These are phyloP conservation scores for Kwoniella europaea DNA, from an alignment of 768 basidiomycete genomes.

Conservation along the genomic window DNA sequence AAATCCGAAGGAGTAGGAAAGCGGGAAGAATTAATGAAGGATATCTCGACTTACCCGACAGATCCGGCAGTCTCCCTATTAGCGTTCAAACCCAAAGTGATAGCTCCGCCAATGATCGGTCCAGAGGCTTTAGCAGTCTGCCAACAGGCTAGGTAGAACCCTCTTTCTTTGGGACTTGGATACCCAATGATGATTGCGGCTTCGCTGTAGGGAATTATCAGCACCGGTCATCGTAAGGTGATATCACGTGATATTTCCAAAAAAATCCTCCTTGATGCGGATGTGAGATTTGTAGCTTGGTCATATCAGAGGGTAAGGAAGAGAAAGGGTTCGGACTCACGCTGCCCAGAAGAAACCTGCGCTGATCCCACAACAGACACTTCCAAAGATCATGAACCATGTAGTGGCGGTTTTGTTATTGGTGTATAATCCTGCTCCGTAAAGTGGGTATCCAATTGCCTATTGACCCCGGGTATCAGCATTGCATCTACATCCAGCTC, in stretches of 20 bases:
- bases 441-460: constrained; percentile 44
- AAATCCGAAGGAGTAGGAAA: not conserved
- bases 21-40: not conserved
- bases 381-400: constrained; percentile 52
- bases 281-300: not conserved
- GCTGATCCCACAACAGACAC: constrained; percentile 42
- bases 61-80: constrained; percentile 36
- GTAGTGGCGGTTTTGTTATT: constrained; percentile 40
- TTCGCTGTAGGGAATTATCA: constrained; percentile 24
- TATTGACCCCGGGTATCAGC: not conserved
- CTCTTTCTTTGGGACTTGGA: constrained; percentile 43
- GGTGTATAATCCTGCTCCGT: constrained; percentile 49
- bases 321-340: constrained; percentile 23
- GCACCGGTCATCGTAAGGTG: not conserved
- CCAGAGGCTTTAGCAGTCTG: constrained; percentile 44
- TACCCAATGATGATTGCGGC: constrained; percentile 55
- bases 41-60: constrained; percentile 30
- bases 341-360: constrained; percentile 49
- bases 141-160: constrained; percentile 50
- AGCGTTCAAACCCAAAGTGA: constrained; percentile 51
- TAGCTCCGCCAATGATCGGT: constrained; percentile 51
- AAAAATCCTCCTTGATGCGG: not conserved
- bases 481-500: too few relatives aligned
- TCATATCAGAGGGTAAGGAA: too few relatives aligned
- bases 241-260: not conserved